Conservation (phyloP, 169 alveolate species). For the Fabrea salina region DNA sequence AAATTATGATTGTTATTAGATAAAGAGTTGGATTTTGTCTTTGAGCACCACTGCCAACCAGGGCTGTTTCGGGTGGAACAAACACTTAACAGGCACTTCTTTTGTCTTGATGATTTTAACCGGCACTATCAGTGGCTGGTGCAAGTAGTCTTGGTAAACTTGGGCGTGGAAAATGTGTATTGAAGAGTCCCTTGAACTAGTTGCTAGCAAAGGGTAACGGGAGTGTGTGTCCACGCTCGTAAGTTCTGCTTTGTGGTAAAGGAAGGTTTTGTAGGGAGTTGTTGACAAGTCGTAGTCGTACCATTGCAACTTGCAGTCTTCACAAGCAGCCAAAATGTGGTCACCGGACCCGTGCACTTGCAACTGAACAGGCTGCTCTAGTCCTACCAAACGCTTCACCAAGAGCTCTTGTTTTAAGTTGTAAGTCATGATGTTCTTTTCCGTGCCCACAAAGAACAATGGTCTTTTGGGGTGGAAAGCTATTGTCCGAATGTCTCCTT, state of each 20-base stretch:
- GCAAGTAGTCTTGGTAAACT: slow-evolving; percentile 72
- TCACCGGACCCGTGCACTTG: slow-evolving; percentile 85
- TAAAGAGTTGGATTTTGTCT: too few species aligned
- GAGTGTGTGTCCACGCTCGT: slow-evolving; percentile 63
- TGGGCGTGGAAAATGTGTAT: slow-evolving; percentile 83
- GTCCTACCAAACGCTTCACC: slow-evolving; percentile 76
- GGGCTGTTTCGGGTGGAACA: slow-evolving; percentile 86
- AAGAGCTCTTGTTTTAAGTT: slow-evolving; percentile 61
- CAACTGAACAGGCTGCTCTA: slow-evolving; percentile 72
- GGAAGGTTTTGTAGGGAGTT: slow-evolving; percentile 80
- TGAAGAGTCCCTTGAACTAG: slow-evolving; percentile 79
- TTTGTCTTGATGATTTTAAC: slow-evolving; percentile 76
- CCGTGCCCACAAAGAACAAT: slow-evolving; percentile 79
- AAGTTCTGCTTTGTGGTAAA: slow-evolving; percentile 82
- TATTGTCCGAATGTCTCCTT: slow-evolving; percentile 81
- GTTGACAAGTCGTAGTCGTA: slow-evolving; percentile 85
- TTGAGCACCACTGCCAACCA: slow-evolving; percentile 71
- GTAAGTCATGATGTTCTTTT: slow-evolving; percentile 75
- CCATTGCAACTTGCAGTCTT: slow-evolving; percentile 86
- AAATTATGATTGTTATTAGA: too few species aligned
- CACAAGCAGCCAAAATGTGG: slow-evolving; percentile 83
- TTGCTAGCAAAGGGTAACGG: slow-evolving; percentile 77
- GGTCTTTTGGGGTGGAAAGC: slow-evolving; percentile 86
- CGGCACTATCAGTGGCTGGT: slow-evolving; percentile 84
- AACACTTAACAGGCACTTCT: slow-evolving; percentile 61